phyloP scores from a whole-genome alignment of 2,329 filamentous ascomycete species.

The Tolypocladium guangdongense region DNA sequence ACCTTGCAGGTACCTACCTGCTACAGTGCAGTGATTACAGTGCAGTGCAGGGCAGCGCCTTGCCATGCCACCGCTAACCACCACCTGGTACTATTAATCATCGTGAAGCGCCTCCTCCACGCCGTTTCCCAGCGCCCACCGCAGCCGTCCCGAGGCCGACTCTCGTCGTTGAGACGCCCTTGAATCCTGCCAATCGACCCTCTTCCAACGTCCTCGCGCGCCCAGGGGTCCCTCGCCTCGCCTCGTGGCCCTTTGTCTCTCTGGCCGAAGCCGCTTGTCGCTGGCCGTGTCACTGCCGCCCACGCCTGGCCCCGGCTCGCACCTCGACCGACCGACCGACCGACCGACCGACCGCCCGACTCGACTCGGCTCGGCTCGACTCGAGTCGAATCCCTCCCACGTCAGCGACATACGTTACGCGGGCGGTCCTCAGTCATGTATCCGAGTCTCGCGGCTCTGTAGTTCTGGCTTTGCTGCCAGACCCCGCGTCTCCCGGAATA shows the following conservation, averaged over 20 bases:
- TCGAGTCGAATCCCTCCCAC: slow-evolving; percentile 1
- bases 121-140: not conserved
- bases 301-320: not conserved
- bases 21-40: not conserved
- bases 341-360: not conserved
- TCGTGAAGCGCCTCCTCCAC: slow-evolving; percentile 5
- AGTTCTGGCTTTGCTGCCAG: slow-evolving; percentile 38
- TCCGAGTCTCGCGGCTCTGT: slow-evolving; percentile 30
- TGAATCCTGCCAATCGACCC: not conserved
- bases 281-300: not conserved
- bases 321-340: not conserved
- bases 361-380: not conserved
- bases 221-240: not conserved
- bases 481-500: slow-evolving; percentile 18
- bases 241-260: not conserved
- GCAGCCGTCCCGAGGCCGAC: not conserved
- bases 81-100: no score
- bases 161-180: not conserved
- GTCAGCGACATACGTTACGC: slow-evolving; percentile 15
- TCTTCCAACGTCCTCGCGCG: not conserved
- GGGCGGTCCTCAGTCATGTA: slow-evolving; percentile 32
- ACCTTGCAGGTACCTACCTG: no score
- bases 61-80: slow-evolving; percentile 3
- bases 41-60: not conserved
- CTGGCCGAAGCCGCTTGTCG: not conserved